Evolutionary conservation across 768 basidiomycete genomes (phyloP), one percentile per base, ranked within the genome.

Genomic region (Lactarius akahatsu): DNA sequence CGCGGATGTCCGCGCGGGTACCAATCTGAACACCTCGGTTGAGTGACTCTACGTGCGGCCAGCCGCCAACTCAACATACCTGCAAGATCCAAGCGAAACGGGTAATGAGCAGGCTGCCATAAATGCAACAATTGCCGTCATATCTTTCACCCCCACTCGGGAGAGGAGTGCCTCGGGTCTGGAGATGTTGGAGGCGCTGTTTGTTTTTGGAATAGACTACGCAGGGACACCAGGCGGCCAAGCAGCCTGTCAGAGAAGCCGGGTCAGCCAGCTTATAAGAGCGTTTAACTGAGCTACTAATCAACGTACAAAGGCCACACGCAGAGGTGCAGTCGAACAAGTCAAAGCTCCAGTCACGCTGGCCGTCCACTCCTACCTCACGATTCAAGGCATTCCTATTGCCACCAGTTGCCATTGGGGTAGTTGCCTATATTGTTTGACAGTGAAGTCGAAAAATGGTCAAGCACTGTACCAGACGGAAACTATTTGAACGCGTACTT

Each of bases 191-290:
- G 45, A 76, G 71, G 62, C 82, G 81, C 23, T 73, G 73, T 69
- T 78, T 81, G 71, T 77, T 77, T 65, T 78, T 72, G 41, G 74
- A 70, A 70, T 80, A 81, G 55, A 76, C 70, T 59, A 82, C 67
- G 68, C 81, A 82, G 1, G 82, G 81, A 73, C 76, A 80, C 70
- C 72, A 83, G 41, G 70, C 75, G 1, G 80, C 68, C 11, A 77
- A 65, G 52, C 77, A 63, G 66, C 75, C 81, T 81, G n/a, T 4
- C 40, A 16, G 23, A 6, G 23, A 13, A 52, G 62, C 23, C 26
- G 0, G 6, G n/a, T 28, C 26, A 74, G 73, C 16, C 71, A 66
- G 59, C 61, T 67, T n/a, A 50, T 3, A 23, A 10, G 11, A 10
- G 11, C 13, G 10, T 38, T 69, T 67, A 41, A 60, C 54, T 30